phyloP scores from a whole-genome alignment of 306 rosid species.

The Rubus idaeus region DNA sequence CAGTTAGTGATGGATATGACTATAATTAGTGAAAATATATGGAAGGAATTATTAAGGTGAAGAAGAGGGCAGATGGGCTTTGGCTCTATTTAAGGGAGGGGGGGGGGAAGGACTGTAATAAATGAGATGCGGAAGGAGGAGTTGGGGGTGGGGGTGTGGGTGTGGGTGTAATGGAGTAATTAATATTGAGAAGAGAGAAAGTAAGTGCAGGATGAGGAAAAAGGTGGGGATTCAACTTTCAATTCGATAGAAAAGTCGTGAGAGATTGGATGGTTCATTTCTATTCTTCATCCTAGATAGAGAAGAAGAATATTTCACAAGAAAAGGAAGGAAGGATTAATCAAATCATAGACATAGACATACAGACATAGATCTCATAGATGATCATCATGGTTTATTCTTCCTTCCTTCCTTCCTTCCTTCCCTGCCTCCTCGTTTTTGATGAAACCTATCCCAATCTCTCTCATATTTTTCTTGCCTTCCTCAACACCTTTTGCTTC shows the following conservation, averaged over 20 bases:
- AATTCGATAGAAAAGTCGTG: conserved; percentile 14
- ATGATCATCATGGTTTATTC: conserved; percentile 54
- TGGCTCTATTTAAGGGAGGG: conserved; percentile 41
- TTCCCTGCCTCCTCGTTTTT: conserved; percentile 46
- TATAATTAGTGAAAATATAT: not conserved
- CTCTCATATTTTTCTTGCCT: not conserved
- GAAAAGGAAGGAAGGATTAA: conserved; percentile 30
- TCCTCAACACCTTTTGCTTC: not conserved
- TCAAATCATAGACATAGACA: not conserved
- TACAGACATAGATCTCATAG: not conserved
- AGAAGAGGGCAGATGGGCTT: conserved; percentile 15
- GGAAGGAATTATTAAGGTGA: not conserved
- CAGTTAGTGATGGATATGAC: not conserved
- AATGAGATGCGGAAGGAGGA: conserved; percentile 45
- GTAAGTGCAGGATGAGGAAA: conserved; percentile 11
- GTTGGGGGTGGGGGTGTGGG: not conserved
- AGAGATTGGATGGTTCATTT: conserved; percentile 51
- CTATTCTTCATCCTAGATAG: not conserved
- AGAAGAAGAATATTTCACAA: conserved; percentile 38
- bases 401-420: not conserved
- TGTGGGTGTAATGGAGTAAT: conserved; percentile 40
- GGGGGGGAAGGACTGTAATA: not conserved
- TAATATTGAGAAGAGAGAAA: conserved; percentile 10
- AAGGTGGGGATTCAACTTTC: conserved; percentile 2
- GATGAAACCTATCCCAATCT: conserved; percentile 35